Evolutionary conservation across 306 rosid species (phyloP).

Genomic region (Vigna hirtella): DNA sequence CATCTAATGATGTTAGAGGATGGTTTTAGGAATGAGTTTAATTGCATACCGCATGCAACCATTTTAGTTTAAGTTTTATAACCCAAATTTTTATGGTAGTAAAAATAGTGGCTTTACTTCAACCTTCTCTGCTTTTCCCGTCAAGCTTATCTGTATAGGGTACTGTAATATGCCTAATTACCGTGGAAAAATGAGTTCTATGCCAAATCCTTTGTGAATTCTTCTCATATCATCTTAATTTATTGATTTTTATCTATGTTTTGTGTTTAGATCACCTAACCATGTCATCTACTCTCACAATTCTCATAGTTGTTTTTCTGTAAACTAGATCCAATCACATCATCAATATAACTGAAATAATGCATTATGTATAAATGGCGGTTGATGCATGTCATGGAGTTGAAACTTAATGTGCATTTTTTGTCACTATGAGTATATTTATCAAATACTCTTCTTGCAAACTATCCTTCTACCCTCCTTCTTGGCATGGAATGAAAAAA

Average conservation of each 20-base stretch:
- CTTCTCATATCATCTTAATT: background rate
- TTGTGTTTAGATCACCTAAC: background rate
- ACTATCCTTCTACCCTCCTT: too few species aligned
- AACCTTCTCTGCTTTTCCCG: constrained; percentile 23
- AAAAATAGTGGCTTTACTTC: constrained; percentile 9
- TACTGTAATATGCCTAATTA: constrained; percentile 1
- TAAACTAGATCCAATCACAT: background rate
- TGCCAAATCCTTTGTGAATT: constrained; percentile 16
- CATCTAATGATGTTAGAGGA: background rate
- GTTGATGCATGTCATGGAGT: constrained; percentile 15
- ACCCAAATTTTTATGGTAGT: background rate
- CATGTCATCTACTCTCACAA: constrained; percentile 6
- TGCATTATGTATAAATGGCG: background rate
- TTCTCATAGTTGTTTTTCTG: constrained; percentile 20
- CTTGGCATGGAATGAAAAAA: constrained; percentile 1
- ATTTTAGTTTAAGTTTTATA: constrained; percentile 3
- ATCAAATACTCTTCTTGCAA: background rate
- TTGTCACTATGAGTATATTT: background rate
- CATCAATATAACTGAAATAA: background rate
- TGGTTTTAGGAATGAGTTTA: background rate
- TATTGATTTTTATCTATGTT: constrained; percentile 14
- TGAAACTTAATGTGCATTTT: background rate
- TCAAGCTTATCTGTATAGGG: constrained; percentile 9
- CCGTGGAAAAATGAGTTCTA: constrained; percentile 6
- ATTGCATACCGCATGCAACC: constrained; percentile 1